Base-by-base conservation (phyloP, 2,329 filamentous ascomycete genomes). In the Fusarium sp. region DNA sequence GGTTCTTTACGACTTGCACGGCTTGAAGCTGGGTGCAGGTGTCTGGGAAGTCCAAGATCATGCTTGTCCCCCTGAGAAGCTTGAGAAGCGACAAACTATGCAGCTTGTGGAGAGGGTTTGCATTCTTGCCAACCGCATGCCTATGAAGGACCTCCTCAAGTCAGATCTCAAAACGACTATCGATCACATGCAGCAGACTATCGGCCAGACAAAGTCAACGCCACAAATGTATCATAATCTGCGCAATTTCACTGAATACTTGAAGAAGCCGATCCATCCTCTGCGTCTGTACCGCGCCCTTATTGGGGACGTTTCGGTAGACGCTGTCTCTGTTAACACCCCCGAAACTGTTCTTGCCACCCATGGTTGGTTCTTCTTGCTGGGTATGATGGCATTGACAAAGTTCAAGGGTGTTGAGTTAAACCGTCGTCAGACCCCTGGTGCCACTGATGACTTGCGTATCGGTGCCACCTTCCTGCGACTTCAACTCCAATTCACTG, bases 351-450 rank as follows among this genome's bases (percentile, higher is more conserved):
- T 87, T 1, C 81, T 97, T 34, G 94, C 94, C 0, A 88, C 88
- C 26, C 91, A 93, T 70, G 92, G 94, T 45, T 98, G 95, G 95
- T 97, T 93, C 77, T 97, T 96, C 77, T 82, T 97, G 31, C 87
- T 97, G 65, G 95, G 95, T 20, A 92, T 96, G 84, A 92, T 97
- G 57, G 90, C 93, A 4, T 85, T 98, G 58, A 93, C 91, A 42
- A 97, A 94, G 74, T 98, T 97, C 77, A 89, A 88, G 70, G 85
- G 83, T 33, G 86, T 87, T 76, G 92, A 83, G 83, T 86, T 82
- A 80, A 94, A 84, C 64, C 92, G 95, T 73, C 88, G 93, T 20
- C 86, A 93, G 72, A 92, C 88, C 4, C 91, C 92, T 1, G 91
- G 91, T 5, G 91, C 93, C 15, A 95, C 92, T 0, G 92, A 95